These are phyloP conservation scores for Clavispora asparagi DNA, from an alignment of 805 yeast genomes.

Conservation along the genomic window DNA sequence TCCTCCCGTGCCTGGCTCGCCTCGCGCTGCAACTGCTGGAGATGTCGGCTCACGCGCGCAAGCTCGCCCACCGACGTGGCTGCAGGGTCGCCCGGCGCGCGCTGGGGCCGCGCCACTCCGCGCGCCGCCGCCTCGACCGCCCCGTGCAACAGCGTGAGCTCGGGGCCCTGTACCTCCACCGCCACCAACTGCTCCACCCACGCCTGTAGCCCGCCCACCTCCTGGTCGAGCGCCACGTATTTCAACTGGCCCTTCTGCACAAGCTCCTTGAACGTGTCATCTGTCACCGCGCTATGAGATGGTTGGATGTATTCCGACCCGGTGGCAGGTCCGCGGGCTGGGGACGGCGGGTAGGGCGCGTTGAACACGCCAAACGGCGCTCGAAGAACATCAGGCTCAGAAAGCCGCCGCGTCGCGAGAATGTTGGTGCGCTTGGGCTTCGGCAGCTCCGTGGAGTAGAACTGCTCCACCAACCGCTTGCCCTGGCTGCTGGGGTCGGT, in stretches of 20 bases:
- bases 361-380: background rate
- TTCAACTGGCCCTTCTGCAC: background rate
- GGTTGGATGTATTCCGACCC: background rate
- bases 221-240: background rate
- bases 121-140: constrained; percentile 10
- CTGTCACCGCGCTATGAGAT: background rate
- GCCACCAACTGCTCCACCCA: background rate
- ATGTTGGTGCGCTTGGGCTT: background rate
- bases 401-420: background rate
- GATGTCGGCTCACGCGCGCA: background rate
- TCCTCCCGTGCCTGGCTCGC: background rate
- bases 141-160: background rate
- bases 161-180: background rate
- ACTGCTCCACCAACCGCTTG: constrained; percentile 38
- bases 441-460: constrained; percentile 24
- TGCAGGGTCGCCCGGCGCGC: constrained; percentile 13
- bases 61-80: constrained; percentile 9
- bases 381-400: constrained; percentile 1
- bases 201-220: background rate
- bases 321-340: background rate
- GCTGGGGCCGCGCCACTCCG: constrained; percentile 12
- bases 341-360: background rate
- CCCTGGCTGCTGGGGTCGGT: background rate
- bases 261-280: constrained; percentile 1
- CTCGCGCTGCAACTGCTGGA: background rate